Evolutionary conservation across 179 eudicot species (phyloP).

Genomic region (Heliamphora ciliata): DNA sequence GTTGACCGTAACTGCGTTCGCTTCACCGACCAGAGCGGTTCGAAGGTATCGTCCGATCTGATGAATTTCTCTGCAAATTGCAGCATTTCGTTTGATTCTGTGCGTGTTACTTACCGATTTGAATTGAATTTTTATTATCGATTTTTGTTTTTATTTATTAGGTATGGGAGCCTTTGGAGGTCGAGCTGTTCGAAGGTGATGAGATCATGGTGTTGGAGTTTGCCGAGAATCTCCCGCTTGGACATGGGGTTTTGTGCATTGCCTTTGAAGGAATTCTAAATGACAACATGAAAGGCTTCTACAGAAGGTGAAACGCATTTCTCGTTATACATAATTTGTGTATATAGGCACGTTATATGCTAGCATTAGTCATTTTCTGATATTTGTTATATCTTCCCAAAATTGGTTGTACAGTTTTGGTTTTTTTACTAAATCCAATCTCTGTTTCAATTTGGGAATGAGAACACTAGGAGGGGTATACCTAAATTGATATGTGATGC

Average conservation of each 20-base stretch:
- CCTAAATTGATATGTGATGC: no score
- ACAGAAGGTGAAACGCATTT: constrained; percentile 52
- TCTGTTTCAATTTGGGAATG: no score
- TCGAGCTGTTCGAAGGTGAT: constrained; percentile 50
- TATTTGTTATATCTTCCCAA: background rate
- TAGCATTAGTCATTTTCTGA: background rate
- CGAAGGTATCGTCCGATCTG: constrained; percentile 29
- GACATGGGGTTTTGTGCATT: constrained; percentile 54
- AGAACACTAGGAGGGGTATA: no score
- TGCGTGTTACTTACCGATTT: background rate
- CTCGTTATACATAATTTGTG: background rate
- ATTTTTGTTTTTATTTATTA: background rate
- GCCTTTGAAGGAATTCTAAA: constrained; percentile 71
- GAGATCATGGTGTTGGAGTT: constrained; percentile 77
- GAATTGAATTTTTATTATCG: no score
- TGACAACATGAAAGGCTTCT: constrained; percentile 96
- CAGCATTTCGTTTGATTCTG: background rate
- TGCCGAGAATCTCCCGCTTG: constrained; percentile 53
- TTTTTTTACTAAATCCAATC: background rate
- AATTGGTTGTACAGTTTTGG: background rate
- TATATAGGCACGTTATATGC: background rate
- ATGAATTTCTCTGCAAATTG: background rate
- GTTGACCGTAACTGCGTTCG: constrained; percentile 37
- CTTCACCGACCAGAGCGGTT: constrained; percentile 25
- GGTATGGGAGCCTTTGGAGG: constrained; percentile 33